Percentiles rank a stretch among this genome's conserved stretches.
phyloP scores from a whole-genome alignment of 2,329 filamentous ascomycete genomes.

The Corynespora cassiicola region DNA sequence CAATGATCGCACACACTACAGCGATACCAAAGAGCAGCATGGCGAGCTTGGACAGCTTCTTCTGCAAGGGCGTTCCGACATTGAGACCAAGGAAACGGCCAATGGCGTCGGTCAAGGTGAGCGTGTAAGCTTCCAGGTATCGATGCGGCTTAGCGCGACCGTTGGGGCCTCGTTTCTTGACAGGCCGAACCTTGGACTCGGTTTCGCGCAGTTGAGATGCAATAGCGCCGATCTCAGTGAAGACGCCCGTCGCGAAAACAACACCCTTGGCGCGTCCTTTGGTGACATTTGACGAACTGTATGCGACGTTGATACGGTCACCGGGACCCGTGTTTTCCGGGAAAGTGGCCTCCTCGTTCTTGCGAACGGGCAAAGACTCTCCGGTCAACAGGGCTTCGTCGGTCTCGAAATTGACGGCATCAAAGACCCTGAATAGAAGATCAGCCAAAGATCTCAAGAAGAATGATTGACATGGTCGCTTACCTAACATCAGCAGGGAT shows the following conservation, averaged over 20 bases:
- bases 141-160: conserved; percentile 44
- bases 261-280: conserved; percentile 73
- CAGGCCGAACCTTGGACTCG: conserved; percentile 37
- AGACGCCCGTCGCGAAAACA: conserved; percentile 72
- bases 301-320: conserved; percentile 73
- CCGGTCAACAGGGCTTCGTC: conserved; percentile 76
- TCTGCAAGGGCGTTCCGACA: conserved; percentile 46
- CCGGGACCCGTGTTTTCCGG: conserved; percentile 64
- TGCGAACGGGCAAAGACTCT: conserved; percentile 71
- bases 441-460: not conserved
- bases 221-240: conserved; percentile 77
- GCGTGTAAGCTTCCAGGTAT: conserved; percentile 58
- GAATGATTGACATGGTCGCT: conserved; percentile 10
- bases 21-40: conserved; percentile 45
- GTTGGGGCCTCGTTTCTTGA: conserved; percentile 50
- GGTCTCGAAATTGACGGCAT: conserved; percentile 76
- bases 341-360: conserved; percentile 65
- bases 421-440: conserved; percentile 48
- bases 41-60: conserved; percentile 43
- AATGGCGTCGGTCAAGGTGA: conserved; percentile 53
- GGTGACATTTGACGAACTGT: conserved; percentile 73
- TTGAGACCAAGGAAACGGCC: conserved; percentile 49
- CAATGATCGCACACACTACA: conserved; percentile 46
- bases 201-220: conserved; percentile 70
- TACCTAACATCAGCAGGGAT: conserved; percentile 71